Evolutionary conservation across 108 stramenopile species (phyloP).

Genomic region (Pseudonitzschia pungens): DNA sequence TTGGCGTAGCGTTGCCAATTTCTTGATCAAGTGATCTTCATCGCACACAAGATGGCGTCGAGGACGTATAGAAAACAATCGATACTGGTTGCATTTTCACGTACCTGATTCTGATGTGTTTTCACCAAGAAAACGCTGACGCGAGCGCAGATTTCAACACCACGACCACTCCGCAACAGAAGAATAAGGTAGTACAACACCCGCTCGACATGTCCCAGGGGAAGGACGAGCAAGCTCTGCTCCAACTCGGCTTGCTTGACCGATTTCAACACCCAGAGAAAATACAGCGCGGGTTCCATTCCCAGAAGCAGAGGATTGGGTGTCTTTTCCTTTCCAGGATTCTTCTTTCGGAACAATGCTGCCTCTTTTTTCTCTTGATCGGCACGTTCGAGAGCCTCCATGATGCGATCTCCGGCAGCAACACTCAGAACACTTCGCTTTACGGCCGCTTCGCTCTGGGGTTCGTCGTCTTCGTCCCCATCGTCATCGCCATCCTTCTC

Average conservation of each 20-base stretch:
- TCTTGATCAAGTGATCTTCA: constrained; percentile 10
- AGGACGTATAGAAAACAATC: not conserved
- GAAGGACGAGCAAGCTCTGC: constrained; percentile 88
- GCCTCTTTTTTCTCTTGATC: constrained; percentile 80
- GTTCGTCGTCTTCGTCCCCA: constrained; percentile 50
- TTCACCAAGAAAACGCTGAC: constrained; percentile 75
- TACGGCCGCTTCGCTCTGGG: constrained; percentile 87
- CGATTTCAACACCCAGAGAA: constrained; percentile 81
- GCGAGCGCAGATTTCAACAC: constrained; percentile 79
- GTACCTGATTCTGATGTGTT: constrained; percentile 76
- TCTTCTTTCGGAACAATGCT: constrained; percentile 49
- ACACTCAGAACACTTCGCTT: constrained; percentile 82
- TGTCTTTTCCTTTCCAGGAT: constrained; percentile 31
- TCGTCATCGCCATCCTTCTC: constrained; percentile 43
- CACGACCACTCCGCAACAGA: constrained; percentile 60
- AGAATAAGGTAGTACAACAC: constrained; percentile 74
- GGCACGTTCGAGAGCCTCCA: constrained; percentile 91
- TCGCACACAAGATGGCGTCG: not conserved
- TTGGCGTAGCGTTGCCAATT: constrained; percentile 25
- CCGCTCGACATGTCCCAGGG: constrained; percentile 75
- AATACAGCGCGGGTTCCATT: constrained; percentile 82
- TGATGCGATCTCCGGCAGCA: constrained; percentile 90
- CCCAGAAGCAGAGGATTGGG: constrained; percentile 81
- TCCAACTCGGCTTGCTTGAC: constrained; percentile 92
- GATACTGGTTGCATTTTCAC: not conserved